These are phyloP conservation scores for Rhizomucor pusillus DNA, from an alignment of 371 early-diverging fungal species.

Conservation along the genomic window DNA sequence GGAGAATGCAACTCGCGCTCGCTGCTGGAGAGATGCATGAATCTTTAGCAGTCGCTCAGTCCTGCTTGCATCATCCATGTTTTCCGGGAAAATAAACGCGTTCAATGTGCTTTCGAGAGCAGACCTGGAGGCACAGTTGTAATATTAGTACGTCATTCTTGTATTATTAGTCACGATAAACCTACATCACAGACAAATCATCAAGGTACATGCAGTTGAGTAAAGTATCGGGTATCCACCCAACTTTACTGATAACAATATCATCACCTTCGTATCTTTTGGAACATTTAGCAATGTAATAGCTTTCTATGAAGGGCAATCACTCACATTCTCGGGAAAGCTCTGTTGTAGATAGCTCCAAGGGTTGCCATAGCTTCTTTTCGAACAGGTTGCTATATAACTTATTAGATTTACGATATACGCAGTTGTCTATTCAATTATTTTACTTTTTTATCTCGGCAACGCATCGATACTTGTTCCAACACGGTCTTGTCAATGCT, in stretches of 20 bases:
- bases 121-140: conserved; percentile 10
- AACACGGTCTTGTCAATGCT: conserved; percentile 61
- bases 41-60: conserved; percentile 59
- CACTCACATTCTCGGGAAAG: conserved; percentile 65
- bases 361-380: conserved; percentile 75
- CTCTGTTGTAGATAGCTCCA: conserved; percentile 67
- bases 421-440: too few species aligned
- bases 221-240: conserved; percentile 81
- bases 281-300: background rate
- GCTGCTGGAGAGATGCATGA: conserved; percentile 41
- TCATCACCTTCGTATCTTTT: conserved; percentile 14
- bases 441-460: conserved; percentile 87
- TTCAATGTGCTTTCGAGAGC: conserved; percentile 40
- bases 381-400: conserved; percentile 51
- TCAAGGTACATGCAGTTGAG: conserved; percentile 79
- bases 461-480: conserved; percentile 67
- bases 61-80: conserved; percentile 49
- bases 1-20: conserved; percentile 54
- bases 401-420: background rate
- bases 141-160: conserved; percentile 3
- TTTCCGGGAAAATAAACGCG: conserved; percentile 33
- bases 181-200: conserved; percentile 73
- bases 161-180: background rate
- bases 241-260: conserved; percentile 49
- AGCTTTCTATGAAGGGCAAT: background rate